A percentile compares a stretch with the other conserved stretches of the same genome.
Evolutionary conservation across 148 eudicot genomes (phyloP).

Genomic region (Rhododendron griersonianum): DNA sequence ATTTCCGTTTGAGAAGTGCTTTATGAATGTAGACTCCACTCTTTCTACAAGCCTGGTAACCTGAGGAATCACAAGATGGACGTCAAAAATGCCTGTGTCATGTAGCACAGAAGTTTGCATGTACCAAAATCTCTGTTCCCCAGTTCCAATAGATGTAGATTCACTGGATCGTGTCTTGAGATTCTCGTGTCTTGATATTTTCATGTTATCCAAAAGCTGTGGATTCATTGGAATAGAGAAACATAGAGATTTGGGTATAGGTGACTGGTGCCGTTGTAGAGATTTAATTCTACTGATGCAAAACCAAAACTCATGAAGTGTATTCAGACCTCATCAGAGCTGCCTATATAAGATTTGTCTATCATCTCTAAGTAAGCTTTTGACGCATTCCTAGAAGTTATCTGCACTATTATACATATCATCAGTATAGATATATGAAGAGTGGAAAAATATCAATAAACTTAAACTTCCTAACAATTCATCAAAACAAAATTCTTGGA

Average conservation of each 20-base stretch:
- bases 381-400: constrained; percentile 56
- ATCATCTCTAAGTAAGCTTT: constrained; percentile 68
- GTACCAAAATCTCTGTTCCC: background rate
- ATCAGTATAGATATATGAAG: background rate
- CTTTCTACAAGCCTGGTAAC: constrained; percentile 48
- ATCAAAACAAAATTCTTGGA: constrained; percentile 7
- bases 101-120: background rate
- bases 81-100: background rate
- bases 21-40: constrained; percentile 59
- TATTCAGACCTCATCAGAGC: constrained; percentile 60
- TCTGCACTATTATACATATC: constrained; percentile 24
- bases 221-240: background rate
- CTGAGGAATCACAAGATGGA: constrained; percentile 27
- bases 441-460: background rate
- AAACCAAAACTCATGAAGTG: background rate
- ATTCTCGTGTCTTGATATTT: background rate
- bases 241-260: background rate
- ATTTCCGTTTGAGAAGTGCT: constrained; percentile 62
- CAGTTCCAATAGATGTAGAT: background rate
- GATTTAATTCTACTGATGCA: background rate
- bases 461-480: background rate
- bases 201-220: background rate
- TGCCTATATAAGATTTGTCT: constrained; percentile 73
- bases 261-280: background rate
- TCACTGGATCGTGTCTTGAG: background rate